A percentile compares a stretch with the other conserved stretches of the same genome.
Conservation (phyloP, 2,329 filamentous ascomycete genomes). For the Colletotrichum acutatum region DNA sequence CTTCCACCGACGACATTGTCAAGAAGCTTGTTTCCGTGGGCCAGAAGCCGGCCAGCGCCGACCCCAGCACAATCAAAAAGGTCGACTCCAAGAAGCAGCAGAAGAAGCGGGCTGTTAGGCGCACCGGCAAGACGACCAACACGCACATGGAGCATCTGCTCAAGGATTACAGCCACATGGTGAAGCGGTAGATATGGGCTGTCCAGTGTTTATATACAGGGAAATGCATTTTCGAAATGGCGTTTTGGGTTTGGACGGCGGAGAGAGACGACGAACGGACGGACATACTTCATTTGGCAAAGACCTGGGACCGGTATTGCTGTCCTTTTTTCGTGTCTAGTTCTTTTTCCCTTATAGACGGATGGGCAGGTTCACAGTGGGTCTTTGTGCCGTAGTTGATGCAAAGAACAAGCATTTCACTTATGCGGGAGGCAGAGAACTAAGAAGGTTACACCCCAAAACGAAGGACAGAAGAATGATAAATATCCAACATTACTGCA, state of each 20-base stretch:
- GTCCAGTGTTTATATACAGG: neutral
- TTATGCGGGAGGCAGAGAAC: too few relatives aligned
- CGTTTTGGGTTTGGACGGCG: slow-evolving; percentile 6
- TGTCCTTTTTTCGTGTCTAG: neutral
- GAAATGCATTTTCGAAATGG: slow-evolving; percentile 22
- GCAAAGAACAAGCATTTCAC: too few relatives aligned
- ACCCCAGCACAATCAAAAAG: slow-evolving; percentile 69
- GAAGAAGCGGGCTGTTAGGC: slow-evolving; percentile 74
- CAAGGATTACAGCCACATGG: slow-evolving; percentile 72
- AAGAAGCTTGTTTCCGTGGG: slow-evolving; percentile 80
- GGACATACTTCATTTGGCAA: neutral
- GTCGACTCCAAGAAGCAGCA: slow-evolving; percentile 74
- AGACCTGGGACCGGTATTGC: neutral
- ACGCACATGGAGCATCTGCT: slow-evolving; percentile 86
- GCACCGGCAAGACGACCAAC: slow-evolving; percentile 85
- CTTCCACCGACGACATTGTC: slow-evolving; percentile 79
- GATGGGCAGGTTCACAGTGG: neutral
- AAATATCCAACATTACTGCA: neutral
- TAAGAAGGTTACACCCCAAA: too few relatives aligned
- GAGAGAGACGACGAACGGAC: neutral
- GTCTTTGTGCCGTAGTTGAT: neutral
- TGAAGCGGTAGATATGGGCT: slow-evolving; percentile 48
- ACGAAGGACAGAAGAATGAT: neutral
- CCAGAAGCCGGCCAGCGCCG: slow-evolving; percentile 86
- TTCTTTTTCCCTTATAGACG: neutral